phyloP scores from a whole-genome alignment of 441 rosid genomes.

The Populus trichocarpa region DNA sequence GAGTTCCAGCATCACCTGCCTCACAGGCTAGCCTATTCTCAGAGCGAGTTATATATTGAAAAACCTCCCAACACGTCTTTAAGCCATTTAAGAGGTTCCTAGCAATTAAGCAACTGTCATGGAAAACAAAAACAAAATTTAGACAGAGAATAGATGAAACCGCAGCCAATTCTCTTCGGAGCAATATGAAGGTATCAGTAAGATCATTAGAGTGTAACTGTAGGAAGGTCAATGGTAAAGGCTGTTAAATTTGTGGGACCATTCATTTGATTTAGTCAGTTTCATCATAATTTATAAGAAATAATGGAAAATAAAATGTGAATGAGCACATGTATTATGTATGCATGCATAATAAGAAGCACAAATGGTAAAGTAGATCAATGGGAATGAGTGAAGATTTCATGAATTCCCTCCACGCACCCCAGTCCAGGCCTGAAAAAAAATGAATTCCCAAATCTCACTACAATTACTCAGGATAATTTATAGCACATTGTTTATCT shows the following conservation, averaged over 20 bases:
- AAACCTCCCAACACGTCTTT: constrained; percentile 92
- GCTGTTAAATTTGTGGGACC: not conserved
- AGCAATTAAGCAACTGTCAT: constrained; percentile 79
- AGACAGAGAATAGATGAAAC: constrained; percentile 7
- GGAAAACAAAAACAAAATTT: constrained; percentile 19
- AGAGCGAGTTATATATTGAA: constrained; percentile 71
- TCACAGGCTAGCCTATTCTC: constrained; percentile 60
- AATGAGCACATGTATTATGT: not conserved
- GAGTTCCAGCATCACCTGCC: constrained; percentile 62
- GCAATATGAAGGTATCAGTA: not conserved
- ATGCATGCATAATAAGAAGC: not conserved
- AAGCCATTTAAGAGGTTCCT: constrained; percentile 91
- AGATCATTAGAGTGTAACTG: not conserved
- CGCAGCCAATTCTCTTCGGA: not conserved
- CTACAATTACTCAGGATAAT: not conserved
- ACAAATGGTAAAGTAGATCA: not conserved
- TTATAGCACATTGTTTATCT: not conserved
- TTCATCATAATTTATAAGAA: not conserved
- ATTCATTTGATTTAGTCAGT: not conserved
- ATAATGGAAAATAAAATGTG: not conserved
- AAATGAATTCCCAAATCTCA: not conserved
- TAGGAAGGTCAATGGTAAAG: not conserved
- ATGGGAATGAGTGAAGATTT: not conserved
- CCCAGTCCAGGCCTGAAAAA: not conserved
- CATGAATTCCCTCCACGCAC: not conserved